Conservation (phyloP, 371 early-diverging fungal species). For the Lichtheimia hyalospora region DNA sequence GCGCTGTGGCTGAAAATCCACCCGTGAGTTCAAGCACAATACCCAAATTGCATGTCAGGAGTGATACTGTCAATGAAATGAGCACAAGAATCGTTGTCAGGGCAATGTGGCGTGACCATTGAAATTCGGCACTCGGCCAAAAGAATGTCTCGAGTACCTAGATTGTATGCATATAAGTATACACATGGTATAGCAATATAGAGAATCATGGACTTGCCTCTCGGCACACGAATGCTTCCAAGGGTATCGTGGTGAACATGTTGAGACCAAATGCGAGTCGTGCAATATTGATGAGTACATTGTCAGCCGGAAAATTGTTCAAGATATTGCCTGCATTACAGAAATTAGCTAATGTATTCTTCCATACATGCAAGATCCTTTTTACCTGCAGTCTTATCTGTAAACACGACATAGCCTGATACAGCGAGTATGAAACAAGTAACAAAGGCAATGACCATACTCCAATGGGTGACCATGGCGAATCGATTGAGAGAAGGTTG, state of each 20-base stretch:
- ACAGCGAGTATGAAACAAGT: slow-evolving; percentile 71
- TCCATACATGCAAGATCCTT: no score
- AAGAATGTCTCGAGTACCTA: slow-evolving; percentile 66
- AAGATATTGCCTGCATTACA: slow-evolving; percentile 53
- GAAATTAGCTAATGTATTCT: no score
- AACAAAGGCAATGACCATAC: slow-evolving; percentile 63
- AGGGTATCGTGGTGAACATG: slow-evolving; percentile 81
- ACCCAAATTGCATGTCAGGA: slow-evolving; percentile 73
- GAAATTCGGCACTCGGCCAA: slow-evolving; percentile 51
- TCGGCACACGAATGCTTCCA: slow-evolving; percentile 78
- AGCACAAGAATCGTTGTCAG: slow-evolving; percentile 66
- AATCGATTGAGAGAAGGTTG: slow-evolving; percentile 75
- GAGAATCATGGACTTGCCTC: slow-evolving; percentile 58
- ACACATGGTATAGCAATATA: no score
- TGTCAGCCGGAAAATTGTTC: slow-evolving; percentile 76
- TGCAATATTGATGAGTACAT: slow-evolving; percentile 73
- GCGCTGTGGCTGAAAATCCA: slow-evolving; percentile 73
- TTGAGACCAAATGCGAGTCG: slow-evolving; percentile 79
- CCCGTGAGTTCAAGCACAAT: slow-evolving; percentile 79
- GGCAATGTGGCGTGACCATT: slow-evolving; percentile 53
- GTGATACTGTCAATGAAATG: slow-evolving; percentile 55
- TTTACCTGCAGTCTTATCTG: slow-evolving; percentile 68
- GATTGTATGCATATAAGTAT: not conserved
- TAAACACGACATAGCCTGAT: slow-evolving; percentile 68
- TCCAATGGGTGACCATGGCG: slow-evolving; percentile 70